Conservation (phyloP, 2,329 filamentous ascomycete genomes). For the Botryotinia convoluta region DNA sequence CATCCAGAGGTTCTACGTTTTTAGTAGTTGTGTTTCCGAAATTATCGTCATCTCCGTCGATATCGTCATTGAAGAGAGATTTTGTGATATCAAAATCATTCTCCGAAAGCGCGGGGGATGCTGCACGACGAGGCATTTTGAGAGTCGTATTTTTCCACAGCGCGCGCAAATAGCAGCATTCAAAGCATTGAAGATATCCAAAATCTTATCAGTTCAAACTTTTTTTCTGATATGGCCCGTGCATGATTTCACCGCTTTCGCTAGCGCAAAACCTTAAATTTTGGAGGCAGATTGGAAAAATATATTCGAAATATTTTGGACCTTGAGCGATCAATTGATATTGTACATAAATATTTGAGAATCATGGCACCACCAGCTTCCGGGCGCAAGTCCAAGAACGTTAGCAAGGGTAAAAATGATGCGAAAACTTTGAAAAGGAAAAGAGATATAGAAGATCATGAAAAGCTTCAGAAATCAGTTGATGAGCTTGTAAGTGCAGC, state of each 20-base stretch:
- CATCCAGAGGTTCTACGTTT: constrained; percentile 52
- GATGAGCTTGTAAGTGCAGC: constrained; percentile 35
- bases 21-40: constrained; percentile 37
- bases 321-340: not conserved
- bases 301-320: constrained; percentile 16
- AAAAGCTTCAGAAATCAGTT: constrained; percentile 35
- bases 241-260: constrained; percentile 8
- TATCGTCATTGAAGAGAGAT: constrained; percentile 66
- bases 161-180: constrained; percentile 8
- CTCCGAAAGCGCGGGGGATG: constrained; percentile 82
- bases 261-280: constrained; percentile 24
- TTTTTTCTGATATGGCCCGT: constrained; percentile 19
- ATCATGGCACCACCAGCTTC: constrained; percentile 32
- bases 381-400: constrained; percentile 29
- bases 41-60: constrained; percentile 49
- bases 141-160: constrained; percentile 18
- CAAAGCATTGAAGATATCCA: constrained; percentile 6
- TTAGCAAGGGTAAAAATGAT: constrained; percentile 28
- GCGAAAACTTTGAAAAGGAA: constrained; percentile 37
- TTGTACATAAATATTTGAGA: constrained; percentile 7
- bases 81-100: constrained; percentile 87
- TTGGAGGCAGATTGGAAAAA: constrained; percentile 19
- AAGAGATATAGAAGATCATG: constrained; percentile 35
- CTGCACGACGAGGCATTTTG: constrained; percentile 67
- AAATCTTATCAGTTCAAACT: constrained; percentile 24